These are phyloP conservation scores for Zychaea mexicana DNA, from an alignment of 371 early-diverging fungal species.

Conservation along the genomic window DNA sequence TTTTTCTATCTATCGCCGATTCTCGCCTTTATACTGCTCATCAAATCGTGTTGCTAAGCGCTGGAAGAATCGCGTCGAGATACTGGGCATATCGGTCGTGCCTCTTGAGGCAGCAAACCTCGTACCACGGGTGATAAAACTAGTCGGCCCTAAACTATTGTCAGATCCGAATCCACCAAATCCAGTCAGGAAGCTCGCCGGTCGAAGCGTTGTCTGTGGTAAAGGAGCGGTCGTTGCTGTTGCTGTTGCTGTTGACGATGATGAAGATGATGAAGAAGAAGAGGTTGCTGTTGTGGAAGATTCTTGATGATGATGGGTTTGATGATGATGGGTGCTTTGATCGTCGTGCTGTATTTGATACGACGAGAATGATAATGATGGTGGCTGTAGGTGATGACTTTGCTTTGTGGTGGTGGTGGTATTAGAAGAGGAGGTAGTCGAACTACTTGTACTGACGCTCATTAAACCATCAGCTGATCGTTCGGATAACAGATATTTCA, in stretches of 20 bases:
- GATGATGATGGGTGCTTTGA: too few species aligned
- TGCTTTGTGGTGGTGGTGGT: slow-evolving; percentile 9
- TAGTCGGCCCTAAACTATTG: slow-evolving; percentile 20
- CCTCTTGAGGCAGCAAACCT: slow-evolving; percentile 9
- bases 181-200: slow-evolving; percentile 47
- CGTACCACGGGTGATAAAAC: slow-evolving; percentile 38
- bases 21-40: slow-evolving; percentile 31
- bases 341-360: neutral
- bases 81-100: slow-evolving; percentile 30
- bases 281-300: too few species aligned
- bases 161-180: slow-evolving; percentile 39
- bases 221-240: too few species aligned
- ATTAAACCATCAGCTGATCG: slow-evolving; percentile 25
- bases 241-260: slow-evolving; percentile 7
- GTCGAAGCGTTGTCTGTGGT: slow-evolving; percentile 3
- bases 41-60: slow-evolving; percentile 44
- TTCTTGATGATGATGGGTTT: neutral
- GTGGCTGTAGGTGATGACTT: slow-evolving; percentile 5
- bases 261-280: slow-evolving; percentile 5
- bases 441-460: slow-evolving; percentile 10
- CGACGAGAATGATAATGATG: slow-evolving; percentile 7
- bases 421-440: slow-evolving; percentile 28
- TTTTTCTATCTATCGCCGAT: neutral
- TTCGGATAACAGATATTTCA: slow-evolving; percentile 52
- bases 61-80: slow-evolving; percentile 51